Percentiles rank a stretch among this genome's conserved stretches.
These are phyloP conservation scores for Dioszegia aurantiaca DNA, from an alignment of 768 basidiomycete species.

Conservation along the genomic window DNA sequence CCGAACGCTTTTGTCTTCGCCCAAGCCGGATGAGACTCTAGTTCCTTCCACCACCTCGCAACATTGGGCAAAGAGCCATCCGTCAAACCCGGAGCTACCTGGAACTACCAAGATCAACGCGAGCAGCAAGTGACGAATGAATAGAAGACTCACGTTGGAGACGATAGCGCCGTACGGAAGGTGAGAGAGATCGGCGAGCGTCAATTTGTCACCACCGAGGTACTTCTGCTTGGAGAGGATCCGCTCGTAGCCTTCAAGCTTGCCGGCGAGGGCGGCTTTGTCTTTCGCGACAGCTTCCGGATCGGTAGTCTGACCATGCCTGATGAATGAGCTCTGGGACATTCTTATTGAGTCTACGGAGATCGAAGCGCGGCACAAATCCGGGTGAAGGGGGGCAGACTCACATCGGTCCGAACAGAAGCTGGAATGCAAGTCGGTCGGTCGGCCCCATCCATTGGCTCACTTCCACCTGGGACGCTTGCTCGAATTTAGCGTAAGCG, in stretches of 20 bases:
- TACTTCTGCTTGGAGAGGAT: constrained; percentile 63
- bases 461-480: constrained; percentile 57
- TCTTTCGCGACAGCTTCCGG: constrained; percentile 39
- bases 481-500: constrained; percentile 52
- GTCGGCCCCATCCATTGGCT: constrained; percentile 61
- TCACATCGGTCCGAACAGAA: constrained; percentile 58
- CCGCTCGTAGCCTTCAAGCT: constrained; percentile 58
- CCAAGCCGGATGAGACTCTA: constrained; percentile 17
- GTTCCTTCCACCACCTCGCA: constrained; percentile 29
- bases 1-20: constrained; percentile 5
- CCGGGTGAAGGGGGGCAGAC: background rate
- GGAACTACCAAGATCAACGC: background rate
- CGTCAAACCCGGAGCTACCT: constrained; percentile 19
- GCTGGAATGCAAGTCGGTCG: constrained; percentile 55
- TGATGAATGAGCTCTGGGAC: constrained; percentile 4
- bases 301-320: constrained; percentile 17
- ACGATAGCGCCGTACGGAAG: constrained; percentile 55
- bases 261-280: constrained; percentile 53
- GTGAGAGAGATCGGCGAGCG: constrained; percentile 63
- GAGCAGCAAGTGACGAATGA: background rate
- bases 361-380: too few species aligned
- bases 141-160: constrained; percentile 1
- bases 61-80: constrained; percentile 29
- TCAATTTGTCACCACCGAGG: constrained; percentile 57
- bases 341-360: too few species aligned